phyloP scores from a whole-genome alignment of 2,329 filamentous ascomycete species.

The Sphaerulina vaccinii region DNA sequence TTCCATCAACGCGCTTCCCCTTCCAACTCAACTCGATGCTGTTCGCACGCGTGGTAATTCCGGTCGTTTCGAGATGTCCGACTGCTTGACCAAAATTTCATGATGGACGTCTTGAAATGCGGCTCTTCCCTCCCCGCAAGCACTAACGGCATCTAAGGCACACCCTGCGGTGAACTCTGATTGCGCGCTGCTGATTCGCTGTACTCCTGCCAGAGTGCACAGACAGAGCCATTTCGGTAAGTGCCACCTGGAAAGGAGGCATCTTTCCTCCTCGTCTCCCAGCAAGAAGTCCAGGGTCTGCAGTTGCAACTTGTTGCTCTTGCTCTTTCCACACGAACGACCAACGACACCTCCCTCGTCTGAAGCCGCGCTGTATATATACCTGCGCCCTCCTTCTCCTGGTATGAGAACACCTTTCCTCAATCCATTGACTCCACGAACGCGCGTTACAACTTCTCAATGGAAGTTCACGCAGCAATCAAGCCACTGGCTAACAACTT shows the following conservation, averaged over 20 bases:
- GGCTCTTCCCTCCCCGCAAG: conserved; percentile 17
- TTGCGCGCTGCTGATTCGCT: conserved; percentile 12
- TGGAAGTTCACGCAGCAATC: conserved; percentile 8
- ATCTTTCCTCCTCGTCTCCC: conserved; percentile 12
- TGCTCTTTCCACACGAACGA: background rate
- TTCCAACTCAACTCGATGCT: background rate
- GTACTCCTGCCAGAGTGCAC: conserved; percentile 3
- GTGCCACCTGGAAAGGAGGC: conserved; percentile 23
- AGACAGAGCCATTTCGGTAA: conserved; percentile 22
- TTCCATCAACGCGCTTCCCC: background rate
- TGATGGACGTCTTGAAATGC: conserved; percentile 12
- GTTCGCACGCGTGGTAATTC: background rate
- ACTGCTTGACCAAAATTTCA: conserved; percentile 19
- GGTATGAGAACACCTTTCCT: conserved; percentile 1
- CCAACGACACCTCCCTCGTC: conserved; percentile 3
- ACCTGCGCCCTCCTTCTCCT: background rate
- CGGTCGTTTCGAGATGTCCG: background rate
- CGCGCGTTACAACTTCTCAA: conserved; percentile 2
- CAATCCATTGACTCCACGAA: background rate
- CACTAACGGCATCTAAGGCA: conserved; percentile 6
- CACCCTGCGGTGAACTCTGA: conserved; percentile 3
- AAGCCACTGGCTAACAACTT: conserved; percentile 12
- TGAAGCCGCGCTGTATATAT: background rate
- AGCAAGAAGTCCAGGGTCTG: conserved; percentile 6
- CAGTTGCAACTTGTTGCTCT: conserved; percentile 14